Evolutionary conservation across 345 rosid genomes (phyloP).

Genomic region (Geranium rotundifolium): DNA sequence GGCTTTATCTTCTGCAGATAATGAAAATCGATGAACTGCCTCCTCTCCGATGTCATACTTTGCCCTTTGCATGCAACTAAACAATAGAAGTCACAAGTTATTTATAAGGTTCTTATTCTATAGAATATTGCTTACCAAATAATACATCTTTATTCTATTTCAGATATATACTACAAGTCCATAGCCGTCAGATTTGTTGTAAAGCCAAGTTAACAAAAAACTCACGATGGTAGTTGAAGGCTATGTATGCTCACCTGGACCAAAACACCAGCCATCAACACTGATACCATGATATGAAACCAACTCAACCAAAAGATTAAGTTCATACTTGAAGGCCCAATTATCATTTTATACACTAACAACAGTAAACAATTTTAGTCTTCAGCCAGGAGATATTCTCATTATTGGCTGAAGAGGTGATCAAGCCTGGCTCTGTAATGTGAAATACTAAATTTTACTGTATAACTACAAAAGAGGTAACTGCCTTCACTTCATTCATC

Average conservation of each 20-base stretch:
- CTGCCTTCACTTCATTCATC: neutral
- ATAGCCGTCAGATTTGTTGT: neutral
- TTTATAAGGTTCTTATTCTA: neutral
- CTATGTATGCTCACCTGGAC: no score
- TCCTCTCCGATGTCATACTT: slow-evolving; percentile 93
- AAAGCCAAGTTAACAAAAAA: no score
- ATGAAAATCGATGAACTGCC: slow-evolving; percentile 79
- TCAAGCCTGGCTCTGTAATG: neutral
- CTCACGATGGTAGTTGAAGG: no score
- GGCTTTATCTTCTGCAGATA: slow-evolving; percentile 95
- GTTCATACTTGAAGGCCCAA: no score
- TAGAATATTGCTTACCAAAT: neutral
- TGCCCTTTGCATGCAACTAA: slow-evolving; percentile 93
- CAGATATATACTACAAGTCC: neutral
- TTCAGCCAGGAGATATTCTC: no score
- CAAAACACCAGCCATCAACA: no score
- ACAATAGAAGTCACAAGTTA: slow-evolving; percentile 7
- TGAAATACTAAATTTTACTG: neutral
- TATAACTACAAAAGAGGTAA: neutral
- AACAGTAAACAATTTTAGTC: no score
- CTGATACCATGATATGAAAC: neutral
- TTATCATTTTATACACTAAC: no score
- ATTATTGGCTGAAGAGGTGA: neutral
- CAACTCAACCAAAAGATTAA: neutral
- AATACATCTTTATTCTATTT: no score